phyloP scores from a whole-genome alignment of 257 asterid genomes.

The Solanum clarkiae region DNA sequence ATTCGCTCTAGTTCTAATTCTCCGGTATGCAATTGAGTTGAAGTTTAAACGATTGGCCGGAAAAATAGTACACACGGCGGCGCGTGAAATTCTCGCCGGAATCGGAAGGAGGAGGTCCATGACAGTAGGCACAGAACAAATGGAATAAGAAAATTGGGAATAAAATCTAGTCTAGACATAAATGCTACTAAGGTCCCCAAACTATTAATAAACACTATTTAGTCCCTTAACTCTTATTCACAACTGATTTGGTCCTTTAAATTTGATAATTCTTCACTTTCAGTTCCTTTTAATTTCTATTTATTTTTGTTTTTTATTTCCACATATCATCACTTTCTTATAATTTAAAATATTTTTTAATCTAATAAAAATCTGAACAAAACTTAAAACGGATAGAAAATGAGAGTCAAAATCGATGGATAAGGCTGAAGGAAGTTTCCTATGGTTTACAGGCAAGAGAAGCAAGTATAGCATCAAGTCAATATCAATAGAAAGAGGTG shows the following conservation, averaged over 20 bases:
- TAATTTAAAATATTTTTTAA: too few relatives aligned
- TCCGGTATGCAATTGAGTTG: neutral
- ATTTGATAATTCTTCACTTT: too few relatives aligned
- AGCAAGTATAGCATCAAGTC: too few relatives aligned
- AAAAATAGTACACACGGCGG: neutral
- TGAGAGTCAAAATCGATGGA: too few relatives aligned
- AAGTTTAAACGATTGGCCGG: neutral
- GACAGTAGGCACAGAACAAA: neutral
- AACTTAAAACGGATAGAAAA: too few relatives aligned
- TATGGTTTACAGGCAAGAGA: too few relatives aligned
- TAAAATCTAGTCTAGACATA: neutral
- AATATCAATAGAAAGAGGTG: too few relatives aligned
- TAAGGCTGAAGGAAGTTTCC: too few relatives aligned
- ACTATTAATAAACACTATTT: neutral
- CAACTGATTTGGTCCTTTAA: neutral
- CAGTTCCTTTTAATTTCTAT: too few relatives aligned
- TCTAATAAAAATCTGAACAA: too few relatives aligned
- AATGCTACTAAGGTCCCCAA: neutral
- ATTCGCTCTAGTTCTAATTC: neutral
- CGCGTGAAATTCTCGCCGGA: neutral
- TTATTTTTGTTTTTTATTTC: too few relatives aligned
- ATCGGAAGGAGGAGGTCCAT: neutral
- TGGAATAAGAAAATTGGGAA: neutral
- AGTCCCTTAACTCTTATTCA: neutral
- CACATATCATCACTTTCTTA: too few relatives aligned